phyloP scores from a whole-genome alignment of 2,329 filamentous ascomycete genomes.

The Mycosphaerella arachidis region DNA sequence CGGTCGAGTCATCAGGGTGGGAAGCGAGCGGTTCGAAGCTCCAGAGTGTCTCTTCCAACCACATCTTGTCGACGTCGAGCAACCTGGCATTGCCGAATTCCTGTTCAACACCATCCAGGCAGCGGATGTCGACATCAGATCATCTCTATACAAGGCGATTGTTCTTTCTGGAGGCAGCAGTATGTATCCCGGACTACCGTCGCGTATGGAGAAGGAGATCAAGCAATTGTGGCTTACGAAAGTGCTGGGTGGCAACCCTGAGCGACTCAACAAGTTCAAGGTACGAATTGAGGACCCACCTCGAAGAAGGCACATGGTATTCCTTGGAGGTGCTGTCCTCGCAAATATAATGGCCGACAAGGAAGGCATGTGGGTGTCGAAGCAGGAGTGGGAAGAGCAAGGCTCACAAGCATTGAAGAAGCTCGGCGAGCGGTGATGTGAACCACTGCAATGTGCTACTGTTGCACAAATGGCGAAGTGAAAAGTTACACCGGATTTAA shows the following conservation, averaged over 20 bases:
- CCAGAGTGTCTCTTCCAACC: slow-evolving; percentile 98
- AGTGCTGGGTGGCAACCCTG: slow-evolving; percentile 84
- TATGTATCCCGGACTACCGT: slow-evolving; percentile 97
- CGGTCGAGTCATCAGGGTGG: slow-evolving; percentile 90
- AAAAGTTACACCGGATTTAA: too few species aligned
- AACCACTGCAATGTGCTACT: neutral
- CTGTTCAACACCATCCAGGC: slow-evolving; percentile 98
- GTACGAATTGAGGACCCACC: slow-evolving; percentile 98
- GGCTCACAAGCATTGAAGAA: slow-evolving; percentile 82
- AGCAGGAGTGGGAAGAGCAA: slow-evolving; percentile 95
- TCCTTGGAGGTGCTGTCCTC: slow-evolving; percentile 90
- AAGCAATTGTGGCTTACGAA: slow-evolving; percentile 98
- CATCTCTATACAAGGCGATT: slow-evolving; percentile 93
- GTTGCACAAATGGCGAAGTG: neutral
- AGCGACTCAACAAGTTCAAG: slow-evolving; percentile 96
- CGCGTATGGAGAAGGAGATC: slow-evolving; percentile 92
- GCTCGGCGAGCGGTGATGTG: slow-evolving; percentile 72
- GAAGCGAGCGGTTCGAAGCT: slow-evolving; percentile 95
- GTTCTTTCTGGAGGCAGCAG: slow-evolving; percentile 93
- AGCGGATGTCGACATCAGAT: slow-evolving; percentile 90
- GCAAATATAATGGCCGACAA: slow-evolving; percentile 99
- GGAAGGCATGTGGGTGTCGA: slow-evolving; percentile 97
- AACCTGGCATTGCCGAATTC: slow-evolving; percentile 93
- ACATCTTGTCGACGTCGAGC: slow-evolving; percentile 94
- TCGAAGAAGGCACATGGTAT: slow-evolving; percentile 97